phyloP scores from a whole-genome alignment of 2,329 filamentous ascomycete species.

The Sclerotinia subarctica region DNA sequence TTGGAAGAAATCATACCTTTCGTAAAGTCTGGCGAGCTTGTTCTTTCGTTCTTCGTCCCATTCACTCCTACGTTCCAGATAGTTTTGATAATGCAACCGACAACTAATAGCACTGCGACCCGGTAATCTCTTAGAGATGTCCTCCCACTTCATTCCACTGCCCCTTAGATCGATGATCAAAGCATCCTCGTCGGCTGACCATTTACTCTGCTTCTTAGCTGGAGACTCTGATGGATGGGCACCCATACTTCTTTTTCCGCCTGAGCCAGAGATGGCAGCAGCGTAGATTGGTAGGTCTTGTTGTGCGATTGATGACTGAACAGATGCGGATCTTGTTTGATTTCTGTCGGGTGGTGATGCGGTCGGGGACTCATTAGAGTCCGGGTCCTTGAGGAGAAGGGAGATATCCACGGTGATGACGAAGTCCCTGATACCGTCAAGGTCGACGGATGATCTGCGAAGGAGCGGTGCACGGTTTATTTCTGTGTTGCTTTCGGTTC shows the following conservation, averaged over 20 bases:
- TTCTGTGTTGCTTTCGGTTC: conserved; percentile 11
- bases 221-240: conserved; percentile 61
- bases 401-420: conserved; percentile 92
- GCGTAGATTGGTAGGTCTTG: conserved; percentile 31
- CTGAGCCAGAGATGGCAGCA: conserved; percentile 29
- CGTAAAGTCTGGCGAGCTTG: conserved; percentile 89
- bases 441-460: conserved; percentile 39
- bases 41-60: conserved; percentile 99
- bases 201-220: conserved; percentile 94
- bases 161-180: conserved; percentile 88
- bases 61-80: conserved; percentile 85
- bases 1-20: conserved; percentile 60
- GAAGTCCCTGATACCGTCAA: conserved; percentile 38
- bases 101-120: conserved; percentile 93
- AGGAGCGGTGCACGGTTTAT: conserved; percentile 25
- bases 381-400: conserved; percentile 74
- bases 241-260: conserved; percentile 51
- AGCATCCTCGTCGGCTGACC: conserved; percentile 91
- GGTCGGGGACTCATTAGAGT: conserved; percentile 66
- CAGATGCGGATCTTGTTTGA: conserved; percentile 32
- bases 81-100: conserved; percentile 94
- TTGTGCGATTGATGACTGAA: conserved; percentile 32
- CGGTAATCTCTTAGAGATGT: conserved; percentile 87
- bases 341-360: conserved; percentile 43
- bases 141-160: conserved; percentile 96